These are phyloP conservation scores for Mercurialis annua DNA, from an alignment of 345 rosid genomes.

Conservation along the genomic window DNA sequence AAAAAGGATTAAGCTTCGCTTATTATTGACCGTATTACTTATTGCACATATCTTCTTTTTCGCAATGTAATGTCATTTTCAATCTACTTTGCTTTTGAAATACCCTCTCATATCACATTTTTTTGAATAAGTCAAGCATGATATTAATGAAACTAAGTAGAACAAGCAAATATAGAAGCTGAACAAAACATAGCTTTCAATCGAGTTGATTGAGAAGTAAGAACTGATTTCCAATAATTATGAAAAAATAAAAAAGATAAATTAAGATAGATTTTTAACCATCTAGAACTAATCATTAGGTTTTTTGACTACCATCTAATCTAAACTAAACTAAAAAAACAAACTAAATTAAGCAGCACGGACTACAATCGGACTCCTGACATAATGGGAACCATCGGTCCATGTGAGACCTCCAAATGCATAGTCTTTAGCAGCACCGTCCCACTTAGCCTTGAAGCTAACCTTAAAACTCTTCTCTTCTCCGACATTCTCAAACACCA, in stretches of 20 bases:
- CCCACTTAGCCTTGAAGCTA: slow-evolving; percentile 31
- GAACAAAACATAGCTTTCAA: too few relatives aligned
- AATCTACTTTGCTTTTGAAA: slow-evolving; percentile 16
- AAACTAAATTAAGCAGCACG: too few relatives aligned
- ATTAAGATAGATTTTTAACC: too few relatives aligned
- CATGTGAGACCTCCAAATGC: slow-evolving; percentile 62
- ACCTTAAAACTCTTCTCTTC: slow-evolving; percentile 57
- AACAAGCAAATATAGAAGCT: too few relatives aligned
- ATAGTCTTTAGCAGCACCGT: slow-evolving; percentile 27
- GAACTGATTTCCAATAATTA: neutral
- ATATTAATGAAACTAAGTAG: too few relatives aligned
- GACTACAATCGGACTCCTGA: slow-evolving; percentile 68
- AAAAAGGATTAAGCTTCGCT: neutral
- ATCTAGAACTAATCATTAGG: too few relatives aligned
- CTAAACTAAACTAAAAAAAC: too few relatives aligned
- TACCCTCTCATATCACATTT: slow-evolving; percentile 13
- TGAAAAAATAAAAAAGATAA: neutral
- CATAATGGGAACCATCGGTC: slow-evolving; percentile 72
- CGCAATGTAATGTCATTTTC: slow-evolving; percentile 18
- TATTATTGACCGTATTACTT: slow-evolving; percentile 3
- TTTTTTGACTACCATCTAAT: too few relatives aligned
- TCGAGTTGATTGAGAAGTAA: neutral
- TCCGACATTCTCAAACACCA: slow-evolving; percentile 49
- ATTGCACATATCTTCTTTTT: neutral
- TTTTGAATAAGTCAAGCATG: too few relatives aligned